Evolutionary conservation across 1,284 basidiomycete genomes (phyloP), one percentile per base, ranked within the genome.

Genomic region (Sphaerobolus stellatus): DNA sequence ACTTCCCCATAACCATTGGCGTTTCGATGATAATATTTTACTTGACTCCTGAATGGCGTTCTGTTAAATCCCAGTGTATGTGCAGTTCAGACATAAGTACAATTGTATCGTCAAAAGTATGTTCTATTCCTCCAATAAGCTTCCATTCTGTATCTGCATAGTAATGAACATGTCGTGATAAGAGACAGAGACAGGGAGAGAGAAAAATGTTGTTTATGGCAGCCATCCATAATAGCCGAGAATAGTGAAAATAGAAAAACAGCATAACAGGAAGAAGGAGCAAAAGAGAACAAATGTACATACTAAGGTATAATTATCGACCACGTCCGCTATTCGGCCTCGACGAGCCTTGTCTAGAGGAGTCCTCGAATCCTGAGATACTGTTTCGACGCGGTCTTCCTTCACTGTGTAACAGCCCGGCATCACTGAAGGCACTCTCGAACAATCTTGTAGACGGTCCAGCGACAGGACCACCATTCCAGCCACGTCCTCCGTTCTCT

Each of bases 381-480:
- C 29, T 27, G 13, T 33, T 38, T 24, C 53, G 53, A 27, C 14
- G 30, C 8, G 38, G 18, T 20, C 53, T 48, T 16, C 24, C 25
- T 20, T 54, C 53, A 33, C 33, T 5, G 24, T 29, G 43, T 29
- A 30, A 53, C 34, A 54, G 46, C 20, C 47, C 47, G 22, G 46
- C 53, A 25, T 54, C 53, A 18, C 34, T 54, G n/a, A 54, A 20
- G 11, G 47, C 53, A 6, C 53, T 33, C 31, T 54, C 53, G 13
- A 53, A 41, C 24, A 49, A 27, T 5, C 53, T 24, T 25, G 53
- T 36, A 4, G 53, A 54, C 4, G 53, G 46, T 28, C 46, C 53
- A n/a, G 53, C 38, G 3, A 47, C 48, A 7, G 46, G 20, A 16
- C 53, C 46, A 4, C 36, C 33, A 33, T 18, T 43, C 53, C 53